phyloP scores from a whole-genome alignment of 306 rosid genomes.

The Hylodesmum podocarpum region DNA sequence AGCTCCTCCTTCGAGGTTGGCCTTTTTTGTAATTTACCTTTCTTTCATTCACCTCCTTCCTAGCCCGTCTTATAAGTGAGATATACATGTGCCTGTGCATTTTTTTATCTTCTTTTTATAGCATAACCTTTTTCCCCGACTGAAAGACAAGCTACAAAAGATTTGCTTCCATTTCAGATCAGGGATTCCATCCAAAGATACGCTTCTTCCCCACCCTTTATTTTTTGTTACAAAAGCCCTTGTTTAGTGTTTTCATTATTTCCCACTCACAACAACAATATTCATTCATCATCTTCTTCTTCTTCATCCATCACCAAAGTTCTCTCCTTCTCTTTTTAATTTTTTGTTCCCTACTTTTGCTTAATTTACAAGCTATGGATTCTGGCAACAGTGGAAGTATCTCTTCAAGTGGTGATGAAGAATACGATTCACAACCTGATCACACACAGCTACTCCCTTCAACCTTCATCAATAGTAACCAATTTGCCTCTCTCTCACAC shows the following conservation, averaged over 20 bases:
- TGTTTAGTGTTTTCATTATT: background rate
- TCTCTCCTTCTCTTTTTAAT: conserved; percentile 20
- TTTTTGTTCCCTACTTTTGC: conserved; percentile 23
- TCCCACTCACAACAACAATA: background rate
- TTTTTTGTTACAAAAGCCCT: conserved; percentile 11
- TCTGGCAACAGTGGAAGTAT: conserved; percentile 84
- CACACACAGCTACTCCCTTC: conserved; percentile 32
- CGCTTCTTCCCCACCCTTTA: conserved; percentile 9
- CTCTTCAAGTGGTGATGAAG: conserved; percentile 92
- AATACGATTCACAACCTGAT: conserved; percentile 62
- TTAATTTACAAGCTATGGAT: conserved; percentile 65
- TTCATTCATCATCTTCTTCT: background rate
- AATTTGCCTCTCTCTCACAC: conserved; percentile 36
- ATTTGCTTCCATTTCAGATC: conserved; percentile 59
- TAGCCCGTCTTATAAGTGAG: conserved; percentile 37
- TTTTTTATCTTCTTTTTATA: conserved; percentile 64
- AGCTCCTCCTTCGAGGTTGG: conserved; percentile 29
- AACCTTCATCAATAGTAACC: conserved; percentile 33
- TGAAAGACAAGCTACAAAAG: conserved; percentile 62
- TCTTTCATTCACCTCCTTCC: conserved; percentile 13
- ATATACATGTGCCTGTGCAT: conserved; percentile 26
- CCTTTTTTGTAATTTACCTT: conserved; percentile 38
- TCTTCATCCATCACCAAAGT: background rate
- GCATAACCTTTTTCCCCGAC: conserved; percentile 36
- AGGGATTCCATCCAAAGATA: conserved; percentile 46